These are phyloP conservation scores for Blastocystis hominis DNA, from an alignment of 352 stramenopile genomes.

Conservation along the genomic window DNA sequence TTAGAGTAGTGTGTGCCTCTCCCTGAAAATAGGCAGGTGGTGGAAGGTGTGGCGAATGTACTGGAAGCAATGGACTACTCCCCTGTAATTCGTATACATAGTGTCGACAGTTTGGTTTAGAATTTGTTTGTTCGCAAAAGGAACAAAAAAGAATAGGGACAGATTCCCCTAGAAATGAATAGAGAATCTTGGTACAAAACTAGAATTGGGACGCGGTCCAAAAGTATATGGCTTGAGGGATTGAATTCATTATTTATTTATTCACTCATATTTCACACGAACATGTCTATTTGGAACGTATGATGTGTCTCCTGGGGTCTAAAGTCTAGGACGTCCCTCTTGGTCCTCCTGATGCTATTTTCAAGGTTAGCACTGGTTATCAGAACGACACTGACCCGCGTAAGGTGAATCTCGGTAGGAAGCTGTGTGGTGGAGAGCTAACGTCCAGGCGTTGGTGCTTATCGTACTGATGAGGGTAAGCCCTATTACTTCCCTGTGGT, in stretches of 20 bases:
- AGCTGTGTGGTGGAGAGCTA: background rate
- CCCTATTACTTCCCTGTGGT: constrained; percentile 77
- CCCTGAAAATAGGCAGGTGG: background rate
- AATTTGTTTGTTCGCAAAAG: background rate
- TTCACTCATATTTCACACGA: background rate
- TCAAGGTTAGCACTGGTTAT: constrained; percentile 67
- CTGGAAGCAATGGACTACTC: background rate
- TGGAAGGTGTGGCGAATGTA: background rate
- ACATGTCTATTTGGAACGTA: constrained; percentile 54
- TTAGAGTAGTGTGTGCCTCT: constrained; percentile 29
- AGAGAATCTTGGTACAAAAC: background rate
- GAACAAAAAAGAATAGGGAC: background rate
- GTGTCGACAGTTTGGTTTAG: constrained; percentile 17
- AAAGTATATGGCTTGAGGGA: background rate
- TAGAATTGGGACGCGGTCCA: background rate
- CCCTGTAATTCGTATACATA: background rate
- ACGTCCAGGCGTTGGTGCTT: constrained; percentile 66
- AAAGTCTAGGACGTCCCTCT: constrained; percentile 67
- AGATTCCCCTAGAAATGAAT: background rate
- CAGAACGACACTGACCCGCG: constrained; percentile 72
- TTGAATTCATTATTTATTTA: background rate
- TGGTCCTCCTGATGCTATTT: constrained; percentile 74
- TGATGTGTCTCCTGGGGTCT: background rate
- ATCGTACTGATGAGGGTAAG: constrained; percentile 77
- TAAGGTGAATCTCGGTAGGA: constrained; percentile 71